Conservation (phyloP, 2,329 filamentous ascomycete genomes). For the Botrytis hyacinthi region DNA sequence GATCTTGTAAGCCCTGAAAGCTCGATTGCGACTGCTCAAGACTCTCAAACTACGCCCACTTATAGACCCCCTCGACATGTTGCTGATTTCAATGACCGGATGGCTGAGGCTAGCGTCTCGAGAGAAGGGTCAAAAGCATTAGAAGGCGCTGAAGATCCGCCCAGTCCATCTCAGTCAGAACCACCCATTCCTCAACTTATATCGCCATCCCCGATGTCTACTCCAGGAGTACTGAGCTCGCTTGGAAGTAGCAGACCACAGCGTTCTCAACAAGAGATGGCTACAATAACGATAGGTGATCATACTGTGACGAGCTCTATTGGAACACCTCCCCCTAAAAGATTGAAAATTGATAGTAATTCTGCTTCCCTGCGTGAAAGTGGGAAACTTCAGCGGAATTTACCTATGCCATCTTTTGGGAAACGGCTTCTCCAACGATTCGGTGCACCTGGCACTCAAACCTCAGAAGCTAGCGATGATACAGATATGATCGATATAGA, state of each 20-base stretch:
- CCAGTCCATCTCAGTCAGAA: slow-evolving; percentile 21
- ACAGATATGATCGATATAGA: slow-evolving; percentile 34
- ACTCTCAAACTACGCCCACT: slow-evolving; percentile 21
- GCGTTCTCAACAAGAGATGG: slow-evolving; percentile 32
- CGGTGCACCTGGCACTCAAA: slow-evolving; percentile 32
- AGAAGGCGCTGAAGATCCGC: slow-evolving; percentile 1
- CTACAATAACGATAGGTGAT: slow-evolving; percentile 39
- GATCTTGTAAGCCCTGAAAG: slow-evolving; percentile 26
- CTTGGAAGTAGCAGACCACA: slow-evolving; percentile 29
- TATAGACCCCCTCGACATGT: slow-evolving; percentile 29
- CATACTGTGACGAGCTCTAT: slow-evolving; percentile 38
- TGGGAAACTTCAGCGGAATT: not conserved
- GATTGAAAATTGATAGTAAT: slow-evolving; percentile 24
- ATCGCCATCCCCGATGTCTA: slow-evolving; percentile 31
- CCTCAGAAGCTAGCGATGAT: slow-evolving; percentile 18
- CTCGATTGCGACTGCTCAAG: slow-evolving; percentile 26
- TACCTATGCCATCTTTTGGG: slow-evolving; percentile 34
- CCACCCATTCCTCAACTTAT: slow-evolving; percentile 30
- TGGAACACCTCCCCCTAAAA: slow-evolving; percentile 33
- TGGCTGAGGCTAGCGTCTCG: slow-evolving; percentile 29
- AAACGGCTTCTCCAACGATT: slow-evolving; percentile 36
- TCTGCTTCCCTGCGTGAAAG: slow-evolving; percentile 17
- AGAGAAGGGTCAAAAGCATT: slow-evolving; percentile 16
- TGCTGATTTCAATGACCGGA: slow-evolving; percentile 36
- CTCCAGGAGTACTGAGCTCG: slow-evolving; percentile 31